Evolutionary conservation across 2,329 filamentous ascomycete species (phyloP).

Genomic region (Trichoderma koningii): DNA sequence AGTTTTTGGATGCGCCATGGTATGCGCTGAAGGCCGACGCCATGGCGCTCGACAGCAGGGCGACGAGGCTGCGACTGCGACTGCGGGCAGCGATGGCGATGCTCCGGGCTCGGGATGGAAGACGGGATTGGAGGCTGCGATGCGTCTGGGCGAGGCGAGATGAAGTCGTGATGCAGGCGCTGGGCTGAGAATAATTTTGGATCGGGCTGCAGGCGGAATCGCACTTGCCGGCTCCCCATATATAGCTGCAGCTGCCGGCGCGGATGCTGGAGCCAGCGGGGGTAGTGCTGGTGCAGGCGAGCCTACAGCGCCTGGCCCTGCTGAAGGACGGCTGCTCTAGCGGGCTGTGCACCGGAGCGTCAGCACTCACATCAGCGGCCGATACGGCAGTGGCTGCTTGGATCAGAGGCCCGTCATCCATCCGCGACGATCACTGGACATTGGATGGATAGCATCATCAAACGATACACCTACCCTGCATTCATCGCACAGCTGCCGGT

Average conservation of each 20-base stretch:
- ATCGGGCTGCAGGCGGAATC: not conserved
- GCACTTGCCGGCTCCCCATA: constrained; percentile 2
- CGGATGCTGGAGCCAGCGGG: too few species aligned
- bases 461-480: not conserved
- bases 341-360: constrained; percentile 20
- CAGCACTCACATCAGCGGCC: not conserved
- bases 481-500: not conserved
- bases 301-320: constrained; percentile 17
- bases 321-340: constrained; percentile 20
- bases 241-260: constrained; percentile 3
- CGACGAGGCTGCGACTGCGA: constrained; percentile 4
- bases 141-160: not conserved
- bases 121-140: not conserved
- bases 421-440: too few species aligned
- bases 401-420: not conserved
- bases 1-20: constrained; percentile 40
- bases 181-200: constrained; percentile 12
- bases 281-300: not conserved
- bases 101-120: not conserved
- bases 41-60: constrained; percentile 39
- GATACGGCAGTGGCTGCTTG: constrained; percentile 16
- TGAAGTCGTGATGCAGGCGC: constrained; percentile 15
- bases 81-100: not conserved
- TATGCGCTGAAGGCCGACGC: constrained; percentile 45
- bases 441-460: too few species aligned